Percentiles rank a stretch among this genome's conserved stretches.
Evolutionary conservation across 345 rosid genomes (phyloP).

Genomic region (Clarkia xantiana): DNA sequence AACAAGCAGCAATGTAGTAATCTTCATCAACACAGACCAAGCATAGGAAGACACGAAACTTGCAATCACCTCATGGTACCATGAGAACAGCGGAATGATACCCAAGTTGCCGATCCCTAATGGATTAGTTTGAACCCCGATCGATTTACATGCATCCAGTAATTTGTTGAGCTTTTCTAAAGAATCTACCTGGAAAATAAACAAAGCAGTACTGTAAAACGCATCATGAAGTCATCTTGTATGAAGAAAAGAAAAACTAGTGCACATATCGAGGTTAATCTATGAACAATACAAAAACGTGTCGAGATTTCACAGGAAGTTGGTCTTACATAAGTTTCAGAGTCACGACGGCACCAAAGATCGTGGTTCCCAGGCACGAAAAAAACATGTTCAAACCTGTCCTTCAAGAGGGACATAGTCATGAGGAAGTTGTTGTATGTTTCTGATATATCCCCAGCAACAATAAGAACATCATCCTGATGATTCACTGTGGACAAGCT

Average conservation of each 20-base stretch:
- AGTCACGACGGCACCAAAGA: constrained; percentile 41
- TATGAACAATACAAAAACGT: neutral
- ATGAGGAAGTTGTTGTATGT: constrained; percentile 23
- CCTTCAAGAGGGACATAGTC: constrained; percentile 49
- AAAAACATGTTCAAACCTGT: constrained; percentile 33
- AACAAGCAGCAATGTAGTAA: no score
- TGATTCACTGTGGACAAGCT: constrained; percentile 22
- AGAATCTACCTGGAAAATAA: constrained; percentile 33
- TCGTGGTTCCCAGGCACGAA: constrained; percentile 58
- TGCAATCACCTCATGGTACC: constrained; percentile 54
- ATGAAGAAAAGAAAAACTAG: neutral
- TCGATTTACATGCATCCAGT: constrained; percentile 39
- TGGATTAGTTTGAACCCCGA: constrained; percentile 44
- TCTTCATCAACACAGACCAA: neutral
- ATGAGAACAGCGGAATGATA: constrained; percentile 47
- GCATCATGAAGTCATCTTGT: no score
- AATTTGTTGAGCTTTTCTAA: constrained; percentile 49
- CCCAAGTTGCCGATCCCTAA: constrained; percentile 29
- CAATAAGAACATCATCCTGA: constrained; percentile 34
- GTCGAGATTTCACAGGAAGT: neutral
- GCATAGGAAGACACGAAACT: neutral
- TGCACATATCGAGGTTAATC: neutral
- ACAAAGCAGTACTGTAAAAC: no score
- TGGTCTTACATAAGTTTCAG: constrained; percentile 23
- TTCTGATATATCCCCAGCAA: constrained; percentile 63